Evolutionary conservation across 2,329 filamentous ascomycete genomes (phyloP), one percentile per base, ranked within the genome.

Genomic region (Calonectria hawksworthii): DNA sequence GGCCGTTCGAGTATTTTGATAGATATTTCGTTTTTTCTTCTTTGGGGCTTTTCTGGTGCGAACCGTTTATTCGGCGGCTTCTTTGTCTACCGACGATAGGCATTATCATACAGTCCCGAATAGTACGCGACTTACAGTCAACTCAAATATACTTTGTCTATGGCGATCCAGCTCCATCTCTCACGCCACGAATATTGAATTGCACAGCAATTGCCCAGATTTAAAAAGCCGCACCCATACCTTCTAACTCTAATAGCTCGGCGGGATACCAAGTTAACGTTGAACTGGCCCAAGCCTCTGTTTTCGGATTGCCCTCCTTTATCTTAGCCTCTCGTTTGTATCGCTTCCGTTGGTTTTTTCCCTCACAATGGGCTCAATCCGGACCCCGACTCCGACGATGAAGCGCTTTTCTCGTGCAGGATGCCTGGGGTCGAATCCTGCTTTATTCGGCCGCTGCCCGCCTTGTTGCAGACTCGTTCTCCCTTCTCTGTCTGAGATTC

Each of bases 271-370:
- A 63, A 70, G 41, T 63, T 52, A 34, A 30, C 41, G 52, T 36
- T 70, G 65, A 44, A 44, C n/a, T 61, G 36, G 47, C 30, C 30
- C 41, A 70, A 63, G 54, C 54, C 32, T 34, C 68, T 70, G 68
- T 30, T 70, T 70, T 63, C 68, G 54, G 54, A 61, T 44, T 56
- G 30, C 67, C 52, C 36, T 47, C 50, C 36, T 56, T 47, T 23
- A 66, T 66, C 28, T 51, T 61, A 47, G 38, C 38, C 36, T 47
- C 23, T 41, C 28, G 21, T 47, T 47, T 38, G n/a, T 47, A 69
- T 61, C 36, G 51, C 32, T 44, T 68, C 52, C 36, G 52, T 69
- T 34, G 38, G 28, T 41, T 41, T 59, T 28, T 18, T 65, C 38
- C n/a, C 52, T 56, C 47, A 9, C 28, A 56, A 41, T 41, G 34